Base-by-base conservation (phyloP, 2,329 filamentous ascomycete species). In the Beauveria varroae region DNA sequence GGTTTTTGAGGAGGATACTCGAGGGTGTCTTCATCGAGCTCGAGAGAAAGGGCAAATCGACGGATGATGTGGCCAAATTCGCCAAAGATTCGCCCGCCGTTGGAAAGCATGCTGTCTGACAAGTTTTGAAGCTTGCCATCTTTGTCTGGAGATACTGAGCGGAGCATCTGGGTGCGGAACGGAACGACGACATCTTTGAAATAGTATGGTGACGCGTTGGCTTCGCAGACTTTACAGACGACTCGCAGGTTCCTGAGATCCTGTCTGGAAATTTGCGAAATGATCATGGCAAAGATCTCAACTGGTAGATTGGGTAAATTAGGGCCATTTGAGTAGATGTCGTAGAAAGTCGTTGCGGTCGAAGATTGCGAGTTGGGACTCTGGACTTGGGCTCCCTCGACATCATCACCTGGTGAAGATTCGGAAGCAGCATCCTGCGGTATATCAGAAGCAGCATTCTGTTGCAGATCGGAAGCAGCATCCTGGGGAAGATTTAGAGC, bases 1-100 rank as follows among this genome's bases (percentile, higher is more conserved):
- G 76, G 75, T 67, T 88, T 87, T n/a, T 77, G 67, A 1, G 82
- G 83, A 8, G 86, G 84, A 26, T 75, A 72, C 14, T 75, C 73
- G 12, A 81, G 68, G 16, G 73, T 74, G 44, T 73, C 71, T 68
- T 88, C 83, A 60, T 83, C 80, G n/a, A 89, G 78, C 67, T 90
- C 87, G 63, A 90, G 85, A 26, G 85, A 85, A 68, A 91, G 81
- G 5, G 85, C 87, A 67, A 88, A 89, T 58, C 80, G 81, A 30
- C 76, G 74, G 61, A 90, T 87, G 60, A 84, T 79, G 34, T 75
- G 73, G 12, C 84, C 84, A 70, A 88, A 86, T 18, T 80, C 79
- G 65, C 83, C 73, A 65, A 88, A 87, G 37, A 88, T 80, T 63
- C 82, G 77, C 68, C 87, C 81, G 40, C 85, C 85, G 61, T 79